Percentiles rank a stretch among this genome's conserved stretches.
Evolutionary conservation across 352 stramenopile genomes (phyloP).

Genomic region (Hyaloperonospora arabidopsidis): DNA sequence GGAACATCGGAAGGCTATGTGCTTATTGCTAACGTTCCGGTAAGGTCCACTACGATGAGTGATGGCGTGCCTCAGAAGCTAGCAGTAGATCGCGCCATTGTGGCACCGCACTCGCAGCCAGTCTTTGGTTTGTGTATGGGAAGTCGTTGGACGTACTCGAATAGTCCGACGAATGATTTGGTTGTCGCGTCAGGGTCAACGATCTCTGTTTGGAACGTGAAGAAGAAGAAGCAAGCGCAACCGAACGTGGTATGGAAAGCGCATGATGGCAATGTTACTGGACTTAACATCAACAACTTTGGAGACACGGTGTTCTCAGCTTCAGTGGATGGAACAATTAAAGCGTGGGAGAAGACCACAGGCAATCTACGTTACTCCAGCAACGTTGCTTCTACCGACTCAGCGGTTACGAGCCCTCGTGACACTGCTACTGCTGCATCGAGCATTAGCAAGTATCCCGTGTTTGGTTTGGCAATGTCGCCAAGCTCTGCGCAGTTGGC

Average conservation of each 20-base stretch:
- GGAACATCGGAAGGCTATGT: conserved; percentile 60
- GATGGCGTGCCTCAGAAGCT: conserved; percentile 15
- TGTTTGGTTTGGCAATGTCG: conserved; percentile 67
- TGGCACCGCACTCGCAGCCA: conserved; percentile 50
- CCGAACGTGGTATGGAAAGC: conserved; percentile 44
- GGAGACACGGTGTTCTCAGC: conserved; percentile 54
- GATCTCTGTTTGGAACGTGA: conserved; percentile 67
- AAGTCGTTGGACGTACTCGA: conserved; percentile 39
- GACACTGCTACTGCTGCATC: conserved; percentile 2
- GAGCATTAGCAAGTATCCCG: conserved; percentile 43
- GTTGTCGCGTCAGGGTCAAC: conserved; percentile 53
- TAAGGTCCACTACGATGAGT: conserved; percentile 17
- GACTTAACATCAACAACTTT: conserved; percentile 52
- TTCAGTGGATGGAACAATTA: conserved; percentile 55
- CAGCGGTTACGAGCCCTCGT: conserved; percentile 5
- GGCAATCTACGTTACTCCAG: conserved; percentile 25
- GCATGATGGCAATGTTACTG: conserved; percentile 63
- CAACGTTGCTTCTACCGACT: conserved; percentile 6
- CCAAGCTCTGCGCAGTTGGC: conserved; percentile 62
- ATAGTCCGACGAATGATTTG: conserved; percentile 48
- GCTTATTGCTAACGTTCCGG: conserved; percentile 36
- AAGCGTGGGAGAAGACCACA: conserved; percentile 47
- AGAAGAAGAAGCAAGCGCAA: conserved; percentile 35
- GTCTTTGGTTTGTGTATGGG: conserved; percentile 52
- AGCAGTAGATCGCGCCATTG: conserved; percentile 39